Percentiles rank a stretch among this genome's conserved stretches.
phyloP scores from a whole-genome alignment of 805 yeast species.

The Kockiozyma suomiensis region DNA sequence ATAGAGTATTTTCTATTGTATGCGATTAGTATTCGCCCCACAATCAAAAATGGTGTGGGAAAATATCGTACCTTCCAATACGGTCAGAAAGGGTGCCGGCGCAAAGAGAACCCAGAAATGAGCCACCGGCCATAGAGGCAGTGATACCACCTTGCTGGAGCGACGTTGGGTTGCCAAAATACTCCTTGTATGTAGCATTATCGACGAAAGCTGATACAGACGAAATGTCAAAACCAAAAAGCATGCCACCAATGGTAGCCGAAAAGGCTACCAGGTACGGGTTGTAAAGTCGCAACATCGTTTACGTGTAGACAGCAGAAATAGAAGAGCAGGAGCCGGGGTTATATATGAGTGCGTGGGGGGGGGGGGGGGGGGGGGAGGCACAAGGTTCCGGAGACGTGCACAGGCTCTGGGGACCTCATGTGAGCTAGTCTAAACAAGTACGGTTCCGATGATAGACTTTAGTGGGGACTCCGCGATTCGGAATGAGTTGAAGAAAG shows the following conservation, averaged over 20 bases:
- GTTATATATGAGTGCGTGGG: too few species aligned
- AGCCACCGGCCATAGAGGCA: constrained; percentile 77
- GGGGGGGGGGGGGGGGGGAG: too few species aligned
- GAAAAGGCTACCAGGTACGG: constrained; percentile 58
- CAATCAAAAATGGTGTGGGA: too few species aligned
- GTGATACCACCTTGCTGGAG: constrained; percentile 71
- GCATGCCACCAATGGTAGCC: constrained; percentile 67
- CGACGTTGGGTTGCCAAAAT: constrained; percentile 59
- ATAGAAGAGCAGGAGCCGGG: too few species aligned
- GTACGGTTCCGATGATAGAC: too few species aligned
- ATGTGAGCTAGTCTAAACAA: too few species aligned
- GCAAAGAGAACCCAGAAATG: constrained; percentile 65
- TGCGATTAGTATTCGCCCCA: too few species aligned
- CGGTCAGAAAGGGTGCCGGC: constrained; percentile 55
- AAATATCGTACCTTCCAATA: constrained; percentile 56
- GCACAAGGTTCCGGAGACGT: too few species aligned
- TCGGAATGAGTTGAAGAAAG: too few species aligned
- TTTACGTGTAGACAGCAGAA: too few species aligned
- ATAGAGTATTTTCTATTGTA: constrained; percentile 48
- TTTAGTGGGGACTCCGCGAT: too few species aligned
- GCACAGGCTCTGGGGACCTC: too few species aligned
- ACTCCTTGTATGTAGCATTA: constrained; percentile 51
- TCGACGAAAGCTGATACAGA: constrained; percentile 72
- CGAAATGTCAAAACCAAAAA: constrained; percentile 79
- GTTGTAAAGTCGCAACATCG: constrained; percentile 49